These are phyloP conservation scores for Paulinella micropora DNA, from an alignment of 78 protist genomes.

Conservation along the genomic window DNA sequence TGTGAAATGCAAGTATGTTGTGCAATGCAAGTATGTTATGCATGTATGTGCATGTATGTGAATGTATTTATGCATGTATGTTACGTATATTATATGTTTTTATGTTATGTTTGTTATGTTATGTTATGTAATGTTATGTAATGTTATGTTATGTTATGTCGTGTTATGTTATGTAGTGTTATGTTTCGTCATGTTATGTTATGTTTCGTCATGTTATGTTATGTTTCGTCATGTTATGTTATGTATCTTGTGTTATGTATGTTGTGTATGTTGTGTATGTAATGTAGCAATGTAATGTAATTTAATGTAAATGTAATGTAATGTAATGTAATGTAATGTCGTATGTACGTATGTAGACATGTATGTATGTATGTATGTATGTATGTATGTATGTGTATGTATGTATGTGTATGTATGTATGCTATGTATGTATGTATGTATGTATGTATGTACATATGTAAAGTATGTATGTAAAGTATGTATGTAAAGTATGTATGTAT, in stretches of 20 bases:
- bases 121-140: no score
- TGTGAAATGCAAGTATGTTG: no score
- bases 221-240: not conserved
- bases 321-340: not conserved
- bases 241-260: not conserved
- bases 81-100: no score
- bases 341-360: not conserved
- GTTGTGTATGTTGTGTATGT: not conserved
- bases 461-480: not conserved
- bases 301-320: not conserved
- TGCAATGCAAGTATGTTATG: no score
- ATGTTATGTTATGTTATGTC: no score
- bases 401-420: not conserved
- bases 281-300: not conserved
- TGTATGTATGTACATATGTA: conserved; percentile 1
- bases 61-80: no score
- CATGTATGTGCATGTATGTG: no score
- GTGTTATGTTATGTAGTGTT: not conserved
- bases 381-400: not conserved
- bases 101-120: no score
- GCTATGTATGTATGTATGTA: not conserved
- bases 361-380: not conserved
- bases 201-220: not conserved
- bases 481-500: not conserved
- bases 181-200: not conserved